phyloP scores from a whole-genome alignment of 331 rosid genomes.

The Rosa hybrid region DNA sequence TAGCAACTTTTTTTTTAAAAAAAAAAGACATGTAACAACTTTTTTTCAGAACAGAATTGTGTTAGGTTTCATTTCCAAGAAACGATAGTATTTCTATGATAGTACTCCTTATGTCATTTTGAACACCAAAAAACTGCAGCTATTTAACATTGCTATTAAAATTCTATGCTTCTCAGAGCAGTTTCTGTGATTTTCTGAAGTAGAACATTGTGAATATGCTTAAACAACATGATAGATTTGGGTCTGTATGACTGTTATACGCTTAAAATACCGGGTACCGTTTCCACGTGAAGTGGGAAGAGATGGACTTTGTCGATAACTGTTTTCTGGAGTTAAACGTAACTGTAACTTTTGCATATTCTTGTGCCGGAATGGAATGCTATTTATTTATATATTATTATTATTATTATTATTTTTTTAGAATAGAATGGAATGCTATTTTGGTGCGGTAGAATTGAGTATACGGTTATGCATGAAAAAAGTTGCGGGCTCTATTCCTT shows the following conservation, averaged over 20 bases:
- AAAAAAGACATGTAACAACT: no score
- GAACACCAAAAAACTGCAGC: not conserved
- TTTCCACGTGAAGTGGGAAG: not conserved
- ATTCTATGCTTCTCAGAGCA: not conserved
- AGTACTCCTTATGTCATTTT: not conserved
- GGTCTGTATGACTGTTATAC: not conserved
- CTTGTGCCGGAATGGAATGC: no score
- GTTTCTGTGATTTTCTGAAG: not conserved
- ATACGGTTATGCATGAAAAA: not conserved
- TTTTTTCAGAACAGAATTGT: no score
- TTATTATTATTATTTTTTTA: no score
- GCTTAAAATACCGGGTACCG: not conserved
- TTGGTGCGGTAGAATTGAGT: not conserved
- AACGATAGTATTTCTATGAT: not conserved
- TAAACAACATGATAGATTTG: not conserved
- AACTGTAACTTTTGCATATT: not conserved
- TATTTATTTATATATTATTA: no score
- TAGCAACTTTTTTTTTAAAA: no score
- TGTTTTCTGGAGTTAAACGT: not conserved
- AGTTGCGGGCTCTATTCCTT: not conserved
- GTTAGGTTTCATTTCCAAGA: not conserved
- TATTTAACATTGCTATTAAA: not conserved
- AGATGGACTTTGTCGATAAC: not conserved
- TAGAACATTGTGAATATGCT: not conserved
- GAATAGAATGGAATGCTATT: not conserved